Evolutionary conservation across 2,329 filamentous ascomycete genomes (phyloP), one percentile per base, ranked within the genome.

Genomic region (Biscogniauxia marginata): DNA sequence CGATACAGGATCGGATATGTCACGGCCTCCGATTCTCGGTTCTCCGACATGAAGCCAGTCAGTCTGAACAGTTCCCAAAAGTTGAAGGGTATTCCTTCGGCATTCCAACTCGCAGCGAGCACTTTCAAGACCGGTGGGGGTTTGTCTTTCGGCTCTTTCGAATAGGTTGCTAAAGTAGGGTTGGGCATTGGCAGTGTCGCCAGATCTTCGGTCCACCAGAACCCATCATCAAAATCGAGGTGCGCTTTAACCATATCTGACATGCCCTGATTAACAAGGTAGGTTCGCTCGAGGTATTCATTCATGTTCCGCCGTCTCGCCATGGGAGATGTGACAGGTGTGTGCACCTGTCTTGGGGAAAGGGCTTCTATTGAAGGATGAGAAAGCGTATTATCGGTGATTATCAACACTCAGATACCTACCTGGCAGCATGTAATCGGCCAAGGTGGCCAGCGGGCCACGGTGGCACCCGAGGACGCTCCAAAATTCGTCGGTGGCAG

Each of bases 141-240:
- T 23, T 75, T 71, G 11, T 75, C 72, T 9, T 73, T 65, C 2
- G 73, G 65, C 2, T 77, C 74, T 55, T 71, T 71, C 16, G 68
- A 69, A 61, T 75, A 79, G 2, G 67, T 70, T 3, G 76, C 70
- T 8, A 72, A 57, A 3, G 73, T 70, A 4, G 73, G 73, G 48
- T 76, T 77, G 1, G 69, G 61, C 23, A 73, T 71, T 9, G 76
- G 72, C 34, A 76, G 58, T 47, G 65, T 73, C 7, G 75, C 75
- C 21, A 80, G 67, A 59, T 82, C 77, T 49, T 82, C 80, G 16
- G 77, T 80, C 79, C 80, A 82, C 82, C 82, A 85, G 63, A 85
- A 84, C 1, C 75, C 75, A 60, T 85, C 82, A 25, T 79, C 74
- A 54, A 81, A 84, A 62, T 85, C 82, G 3, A 82, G 65, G 52